Percentiles rank a stretch among this genome's conserved stretches.
These are phyloP conservation scores for Annulohypoxylon nitens DNA, from an alignment of 495 filamentous ascomycete species.

Conservation along the genomic window DNA sequence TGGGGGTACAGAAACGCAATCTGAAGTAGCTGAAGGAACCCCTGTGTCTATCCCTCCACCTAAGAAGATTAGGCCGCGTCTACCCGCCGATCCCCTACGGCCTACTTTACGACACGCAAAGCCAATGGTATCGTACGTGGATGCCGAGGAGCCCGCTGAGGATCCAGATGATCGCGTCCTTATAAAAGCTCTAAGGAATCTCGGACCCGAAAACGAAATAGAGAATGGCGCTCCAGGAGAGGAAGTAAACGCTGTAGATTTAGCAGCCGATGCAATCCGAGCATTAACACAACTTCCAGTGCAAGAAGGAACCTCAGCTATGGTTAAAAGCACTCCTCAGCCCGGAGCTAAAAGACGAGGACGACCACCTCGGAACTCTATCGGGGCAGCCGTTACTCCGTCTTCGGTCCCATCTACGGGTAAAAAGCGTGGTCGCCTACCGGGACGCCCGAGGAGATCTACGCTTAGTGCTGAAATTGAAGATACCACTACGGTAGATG, in stretches of 20 bases:
- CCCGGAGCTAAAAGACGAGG: slow-evolving; percentile 42
- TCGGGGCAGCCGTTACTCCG: slow-evolving; percentile 23
- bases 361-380: slow-evolving; percentile 44
- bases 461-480: slow-evolving; percentile 37
- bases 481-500: slow-evolving; percentile 25
- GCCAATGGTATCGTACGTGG: slow-evolving; percentile 58
- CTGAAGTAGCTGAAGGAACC: slow-evolving; percentile 30
- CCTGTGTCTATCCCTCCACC: slow-evolving; percentile 20
- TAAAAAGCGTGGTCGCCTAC: slow-evolving; percentile 48
- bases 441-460: slow-evolving; percentile 46
- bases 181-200: slow-evolving; percentile 30
- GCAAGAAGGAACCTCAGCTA: not conserved
- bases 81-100: slow-evolving; percentile 49
- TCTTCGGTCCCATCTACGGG: slow-evolving; percentile 39
- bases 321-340: slow-evolving; percentile 29
- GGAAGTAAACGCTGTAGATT: slow-evolving; percentile 54
- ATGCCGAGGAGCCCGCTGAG: slow-evolving; percentile 54
- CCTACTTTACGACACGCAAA: slow-evolving; percentile 61
- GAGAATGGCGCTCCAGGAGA: slow-evolving; percentile 26
- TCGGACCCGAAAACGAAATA: slow-evolving; percentile 21
- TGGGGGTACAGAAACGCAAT: slow-evolving; percentile 18
- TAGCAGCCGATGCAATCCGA: slow-evolving; percentile 53
- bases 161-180: slow-evolving; percentile 57
- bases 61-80: slow-evolving; percentile 29
- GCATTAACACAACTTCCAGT: slow-evolving; percentile 40